phyloP scores from a whole-genome alignment of 1,284 basidiomycete species.

The Trichosporon asahii region DNA sequence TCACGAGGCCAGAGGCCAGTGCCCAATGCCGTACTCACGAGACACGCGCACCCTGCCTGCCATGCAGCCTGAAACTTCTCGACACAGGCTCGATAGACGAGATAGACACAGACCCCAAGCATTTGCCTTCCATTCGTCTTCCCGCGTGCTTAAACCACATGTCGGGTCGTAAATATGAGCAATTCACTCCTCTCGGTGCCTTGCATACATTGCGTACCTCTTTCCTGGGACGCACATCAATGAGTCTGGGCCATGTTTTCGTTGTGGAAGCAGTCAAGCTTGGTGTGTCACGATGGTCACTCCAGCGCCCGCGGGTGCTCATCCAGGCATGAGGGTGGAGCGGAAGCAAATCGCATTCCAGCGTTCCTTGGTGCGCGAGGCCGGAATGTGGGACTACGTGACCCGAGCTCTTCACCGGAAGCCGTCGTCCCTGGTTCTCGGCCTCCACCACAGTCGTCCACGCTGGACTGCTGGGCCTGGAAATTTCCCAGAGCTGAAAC shows the following conservation, averaged over 20 bases:
- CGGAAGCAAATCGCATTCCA: neutral
- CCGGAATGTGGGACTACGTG: neutral
- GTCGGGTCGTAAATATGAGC: neutral
- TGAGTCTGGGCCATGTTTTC: neutral
- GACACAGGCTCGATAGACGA: too few relatives aligned
- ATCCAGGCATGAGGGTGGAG: too few relatives aligned
- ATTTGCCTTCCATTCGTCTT: too few relatives aligned
- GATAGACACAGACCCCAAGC: too few relatives aligned
- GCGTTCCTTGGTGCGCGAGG: too few relatives aligned
- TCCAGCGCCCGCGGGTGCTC: neutral
- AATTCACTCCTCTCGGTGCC: neutral
- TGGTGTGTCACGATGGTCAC: neutral
- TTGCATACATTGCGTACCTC: neutral
- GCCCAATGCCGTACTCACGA: neutral
- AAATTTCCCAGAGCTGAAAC: neutral
- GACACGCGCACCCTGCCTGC: too few relatives aligned
- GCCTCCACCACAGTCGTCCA: neutral
- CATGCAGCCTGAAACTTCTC: too few relatives aligned
- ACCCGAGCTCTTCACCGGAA: neutral
- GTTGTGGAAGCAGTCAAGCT: too few relatives aligned
- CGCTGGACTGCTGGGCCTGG: too few relatives aligned
- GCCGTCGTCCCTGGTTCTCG: neutral
- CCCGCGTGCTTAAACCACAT: neutral
- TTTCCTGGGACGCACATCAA: neutral
- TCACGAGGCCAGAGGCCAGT: neutral